phyloP scores from a whole-genome alignment of 2,329 filamentous ascomycete species.

The Aspergillus ochraceus region DNA sequence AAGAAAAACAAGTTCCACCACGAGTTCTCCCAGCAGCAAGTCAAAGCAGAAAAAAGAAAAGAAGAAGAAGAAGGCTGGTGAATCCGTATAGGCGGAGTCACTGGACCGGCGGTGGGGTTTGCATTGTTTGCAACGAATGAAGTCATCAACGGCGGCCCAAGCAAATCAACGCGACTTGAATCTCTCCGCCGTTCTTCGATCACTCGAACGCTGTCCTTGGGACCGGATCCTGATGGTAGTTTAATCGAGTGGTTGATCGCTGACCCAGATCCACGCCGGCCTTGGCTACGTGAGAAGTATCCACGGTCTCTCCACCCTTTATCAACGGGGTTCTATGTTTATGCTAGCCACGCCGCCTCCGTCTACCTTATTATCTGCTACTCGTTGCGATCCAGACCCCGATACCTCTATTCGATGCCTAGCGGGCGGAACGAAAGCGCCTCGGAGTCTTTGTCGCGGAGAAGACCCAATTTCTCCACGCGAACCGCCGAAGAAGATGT shows the following conservation, averaged over 20 bases:
- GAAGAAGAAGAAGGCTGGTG: background rate
- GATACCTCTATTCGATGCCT: slow-evolving; percentile 22
- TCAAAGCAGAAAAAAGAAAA: background rate
- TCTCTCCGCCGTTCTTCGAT: background rate
- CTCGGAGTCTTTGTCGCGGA: slow-evolving; percentile 32
- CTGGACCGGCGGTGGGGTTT: slow-evolving; percentile 24
- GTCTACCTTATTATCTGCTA: background rate
- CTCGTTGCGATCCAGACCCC: background rate
- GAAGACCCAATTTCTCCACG: slow-evolving; percentile 41
- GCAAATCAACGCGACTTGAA: background rate
- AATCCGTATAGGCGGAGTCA: background rate
- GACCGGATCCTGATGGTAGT: background rate
- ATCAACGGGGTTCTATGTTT: background rate
- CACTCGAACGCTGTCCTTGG: background rate
- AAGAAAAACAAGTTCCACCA: background rate
- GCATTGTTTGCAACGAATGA: slow-evolving; percentile 33
- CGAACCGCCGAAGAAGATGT: slow-evolving; percentile 40
- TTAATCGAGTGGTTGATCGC: background rate
- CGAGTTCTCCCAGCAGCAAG: background rate
- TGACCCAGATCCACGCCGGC: background rate
- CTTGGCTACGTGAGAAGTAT: background rate
- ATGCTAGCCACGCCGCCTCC: background rate
- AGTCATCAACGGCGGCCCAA: slow-evolving; percentile 18
- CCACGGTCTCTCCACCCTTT: background rate
- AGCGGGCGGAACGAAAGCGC: slow-evolving; percentile 17